Evolutionary conservation across 202 grass and related monocot species (phyloP), one percentile per base, ranked within the genome.

Genomic region (Elaeis oleifera): DNA sequence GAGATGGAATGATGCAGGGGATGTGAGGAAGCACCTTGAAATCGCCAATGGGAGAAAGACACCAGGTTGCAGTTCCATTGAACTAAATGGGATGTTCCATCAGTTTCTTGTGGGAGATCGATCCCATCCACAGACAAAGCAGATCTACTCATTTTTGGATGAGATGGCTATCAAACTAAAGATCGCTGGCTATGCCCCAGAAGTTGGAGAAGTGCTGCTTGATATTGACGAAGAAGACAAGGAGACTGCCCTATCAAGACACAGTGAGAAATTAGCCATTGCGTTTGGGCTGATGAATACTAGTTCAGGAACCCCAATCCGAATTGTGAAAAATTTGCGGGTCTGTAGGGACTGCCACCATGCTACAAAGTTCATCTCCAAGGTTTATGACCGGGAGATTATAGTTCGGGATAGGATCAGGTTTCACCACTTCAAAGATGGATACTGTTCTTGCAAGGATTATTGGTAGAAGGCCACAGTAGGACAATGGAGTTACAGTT

Each of bases 101-200:
- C 63, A 65, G 49, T 65, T 65, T 52, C 21, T 65, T 8, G 49
- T 65, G 1, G 49, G 63, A 2, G 49, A 65, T 53, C 23, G 22
- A 65, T 53, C 63, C 15, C 49, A 28, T 49, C 32, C 63, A 13
- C 49, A 53, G 14, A 65, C 63, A 17, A 65, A 65, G 21, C 21
- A 17, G 23, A 53, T 65, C 20, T 65, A 65, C 22, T 53, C 16
- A 18, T 65, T 52, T 29, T 51, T 65, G 14, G 49, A 65, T 65
- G 63, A 65, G 48, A 65, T 65, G 63, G 8, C 49, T 53, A 18
- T 28, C 63, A 65, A 65, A 65, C 16, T 65, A n/a, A 28, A 65
- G 11, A 48, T 65, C 8, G 63, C 49, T 29, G 63, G 63, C 13
- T 65, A 65, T 53, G 15, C 3, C 11, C 57, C 57, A 31, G 57